Evolutionary conservation across 805 yeast genomes (phyloP).

Genomic region (Yamadazyma ubonensis): DNA sequence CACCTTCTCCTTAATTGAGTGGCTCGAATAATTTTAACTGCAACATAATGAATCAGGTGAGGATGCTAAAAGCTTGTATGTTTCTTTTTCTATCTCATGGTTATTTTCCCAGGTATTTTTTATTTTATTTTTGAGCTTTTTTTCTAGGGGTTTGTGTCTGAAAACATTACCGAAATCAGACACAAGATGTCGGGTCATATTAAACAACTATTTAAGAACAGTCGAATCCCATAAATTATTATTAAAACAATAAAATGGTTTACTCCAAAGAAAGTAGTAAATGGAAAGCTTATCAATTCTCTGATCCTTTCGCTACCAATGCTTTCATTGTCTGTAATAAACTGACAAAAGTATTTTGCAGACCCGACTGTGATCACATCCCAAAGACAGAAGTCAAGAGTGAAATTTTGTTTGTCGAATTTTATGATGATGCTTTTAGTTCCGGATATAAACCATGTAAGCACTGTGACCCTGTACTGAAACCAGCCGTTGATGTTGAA

Average conservation of each 20-base stretch:
- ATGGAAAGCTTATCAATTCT: slow-evolving; percentile 64
- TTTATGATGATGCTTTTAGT: slow-evolving; percentile 40
- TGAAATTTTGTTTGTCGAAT: slow-evolving; percentile 47
- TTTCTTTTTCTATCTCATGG: neutral
- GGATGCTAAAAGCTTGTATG: neutral
- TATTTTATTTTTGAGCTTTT: neutral
- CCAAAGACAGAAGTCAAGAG: slow-evolving; percentile 41
- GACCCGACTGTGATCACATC: slow-evolving; percentile 65
- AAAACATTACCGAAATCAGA: slow-evolving; percentile 1
- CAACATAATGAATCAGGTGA: no score
- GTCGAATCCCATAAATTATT: neutral
- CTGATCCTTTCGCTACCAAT: slow-evolving; percentile 65
- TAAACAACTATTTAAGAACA: neutral
- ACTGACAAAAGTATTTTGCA: slow-evolving; percentile 47
- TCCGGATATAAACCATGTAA: slow-evolving; percentile 53
- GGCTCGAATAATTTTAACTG: no score
- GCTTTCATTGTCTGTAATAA: slow-evolving; percentile 54
- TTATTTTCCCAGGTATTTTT: neutral
- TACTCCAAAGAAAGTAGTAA: slow-evolving; percentile 46
- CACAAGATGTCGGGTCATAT: slow-evolving; percentile 2
- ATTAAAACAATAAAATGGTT: slow-evolving; percentile 9
- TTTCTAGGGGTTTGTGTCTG: slow-evolving; percentile 8
- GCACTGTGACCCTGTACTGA: slow-evolving; percentile 52
- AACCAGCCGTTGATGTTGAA: slow-evolving; percentile 46
- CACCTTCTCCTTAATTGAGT: no score